These are phyloP conservation scores for Colletotrichum destructivum DNA, from an alignment of 2,329 filamentous ascomycete genomes.

Conservation along the genomic window DNA sequence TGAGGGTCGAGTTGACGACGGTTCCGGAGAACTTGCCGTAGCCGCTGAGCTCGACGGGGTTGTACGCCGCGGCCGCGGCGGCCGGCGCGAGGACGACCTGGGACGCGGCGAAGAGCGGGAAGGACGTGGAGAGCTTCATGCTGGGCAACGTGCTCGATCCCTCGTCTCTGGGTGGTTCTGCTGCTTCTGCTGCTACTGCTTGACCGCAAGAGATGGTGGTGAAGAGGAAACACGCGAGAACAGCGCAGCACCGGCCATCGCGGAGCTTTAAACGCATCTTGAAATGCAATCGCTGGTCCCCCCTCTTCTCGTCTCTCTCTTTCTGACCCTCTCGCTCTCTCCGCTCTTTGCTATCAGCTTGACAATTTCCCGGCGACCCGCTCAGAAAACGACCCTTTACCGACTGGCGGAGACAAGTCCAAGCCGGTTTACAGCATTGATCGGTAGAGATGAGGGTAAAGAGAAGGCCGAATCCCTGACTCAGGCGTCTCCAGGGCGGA, in stretches of 20 bases:
- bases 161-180: slow-evolving; percentile 13
- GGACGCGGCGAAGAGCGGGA: slow-evolving; percentile 32
- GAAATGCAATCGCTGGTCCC: background rate
- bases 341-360: background rate
- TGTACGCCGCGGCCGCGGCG: slow-evolving; percentile 30
- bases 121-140: slow-evolving; percentile 33
- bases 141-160: slow-evolving; percentile 5
- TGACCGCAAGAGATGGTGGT: slow-evolving; percentile 22
- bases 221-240: slow-evolving; percentile 7
- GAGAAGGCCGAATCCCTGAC: slow-evolving; percentile 11
- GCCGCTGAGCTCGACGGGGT: slow-evolving; percentile 50
- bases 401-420: slow-evolving; percentile 3
- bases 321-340: background rate
- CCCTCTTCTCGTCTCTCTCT: background rate
- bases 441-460: background rate
- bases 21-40: slow-evolving; percentile 59
- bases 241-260: slow-evolving; percentile 6
- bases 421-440: slow-evolving; percentile 8
- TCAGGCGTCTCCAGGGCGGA: slow-evolving; percentile 11
- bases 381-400: slow-evolving; percentile 15
- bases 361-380: slow-evolving; percentile 29
- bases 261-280: slow-evolving; percentile 27
- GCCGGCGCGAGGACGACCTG: slow-evolving; percentile 26
- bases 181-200: slow-evolving; percentile 23
- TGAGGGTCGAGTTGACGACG: slow-evolving; percentile 53